A percentile compares a stretch with the other conserved stretches of the same genome.
These are phyloP conservation scores for Hirschioporus abietinus DNA, from an alignment of 768 basidiomycete genomes.

Conservation along the genomic window DNA sequence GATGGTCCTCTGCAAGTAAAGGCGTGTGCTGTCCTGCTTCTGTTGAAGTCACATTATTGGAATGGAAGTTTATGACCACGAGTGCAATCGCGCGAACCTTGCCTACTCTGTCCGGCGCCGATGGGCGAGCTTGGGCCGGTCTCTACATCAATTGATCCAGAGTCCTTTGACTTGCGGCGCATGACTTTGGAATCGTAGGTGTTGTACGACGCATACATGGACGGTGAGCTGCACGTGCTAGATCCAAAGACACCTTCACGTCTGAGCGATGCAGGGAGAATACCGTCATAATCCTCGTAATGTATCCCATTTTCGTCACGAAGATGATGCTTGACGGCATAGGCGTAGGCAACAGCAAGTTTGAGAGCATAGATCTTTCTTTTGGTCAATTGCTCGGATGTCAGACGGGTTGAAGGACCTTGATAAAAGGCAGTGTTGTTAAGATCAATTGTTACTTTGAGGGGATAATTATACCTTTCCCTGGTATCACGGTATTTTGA, in stretches of 20 bases:
- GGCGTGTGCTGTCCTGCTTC: slow-evolving; percentile 71
- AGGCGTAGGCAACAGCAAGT: slow-evolving; percentile 65
- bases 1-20: slow-evolving; percentile 50
- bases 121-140: background rate
- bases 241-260: slow-evolving; percentile 41
- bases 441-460: background rate
- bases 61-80: slow-evolving; percentile 24
- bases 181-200: slow-evolving; percentile 2
- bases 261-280: slow-evolving; percentile 59
- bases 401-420: background rate
- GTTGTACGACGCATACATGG: background rate
- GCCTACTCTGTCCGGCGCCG: background rate
- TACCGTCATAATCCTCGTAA: slow-evolving; percentile 58
- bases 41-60: slow-evolving; percentile 65
- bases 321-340: slow-evolving; percentile 74
- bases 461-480: slow-evolving; percentile 42
- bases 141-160: background rate
- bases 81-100: background rate
- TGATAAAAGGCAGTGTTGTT: background rate
- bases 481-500: slow-evolving; percentile 39
- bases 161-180: background rate
- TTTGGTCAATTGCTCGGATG: slow-evolving; percentile 45
- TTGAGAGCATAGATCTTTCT: slow-evolving; percentile 68
- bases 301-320: slow-evolving; percentile 77
- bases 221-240: slow-evolving; percentile 23